Percentiles rank a stretch among this genome's conserved stretches.
Conservation (phyloP, 768 basidiomycete species). For the Piloderma croceum region DNA sequence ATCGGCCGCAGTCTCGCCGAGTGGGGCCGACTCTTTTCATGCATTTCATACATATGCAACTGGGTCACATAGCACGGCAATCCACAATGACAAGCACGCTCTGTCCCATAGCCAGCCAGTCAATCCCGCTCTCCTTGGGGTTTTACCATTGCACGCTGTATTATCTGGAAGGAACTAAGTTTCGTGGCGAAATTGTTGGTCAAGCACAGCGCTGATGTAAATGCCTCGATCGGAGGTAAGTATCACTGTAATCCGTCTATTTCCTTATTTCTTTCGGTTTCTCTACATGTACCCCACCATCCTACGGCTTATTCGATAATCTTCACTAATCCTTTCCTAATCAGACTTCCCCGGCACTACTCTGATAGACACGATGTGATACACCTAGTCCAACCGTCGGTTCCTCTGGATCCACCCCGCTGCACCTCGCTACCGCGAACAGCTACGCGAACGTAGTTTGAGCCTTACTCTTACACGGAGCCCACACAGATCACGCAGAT, state of each 20-base stretch:
- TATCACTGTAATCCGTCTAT: no score
- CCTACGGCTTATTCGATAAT: constrained; percentile 6
- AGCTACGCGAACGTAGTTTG: constrained; percentile 77
- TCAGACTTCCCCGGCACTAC: constrained; percentile 68
- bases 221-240: constrained; percentile 78
- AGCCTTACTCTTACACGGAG: constrained; percentile 80
- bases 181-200: constrained; percentile 84
- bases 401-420: constrained; percentile 84
- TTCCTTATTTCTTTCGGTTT: no score
- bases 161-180: constrained; percentile 85
- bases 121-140: constrained; percentile 92
- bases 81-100: no score
- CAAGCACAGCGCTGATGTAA: constrained; percentile 95
- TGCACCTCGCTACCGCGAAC: constrained; percentile 96
- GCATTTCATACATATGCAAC: no score
- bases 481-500: constrained; percentile 73
- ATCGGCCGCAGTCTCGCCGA: no score
- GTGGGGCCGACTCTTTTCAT: no score
- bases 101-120: constrained; percentile 92
- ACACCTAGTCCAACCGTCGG: constrained; percentile 69
- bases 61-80: no score
- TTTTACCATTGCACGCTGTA: constrained; percentile 95
- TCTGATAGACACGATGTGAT: constrained; percentile 60
- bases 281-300: no score
- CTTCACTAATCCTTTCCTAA: constrained; percentile 7